Conservation (phyloP, 2,329 filamentous ascomycete species). For the Ramularia endophylla region DNA sequence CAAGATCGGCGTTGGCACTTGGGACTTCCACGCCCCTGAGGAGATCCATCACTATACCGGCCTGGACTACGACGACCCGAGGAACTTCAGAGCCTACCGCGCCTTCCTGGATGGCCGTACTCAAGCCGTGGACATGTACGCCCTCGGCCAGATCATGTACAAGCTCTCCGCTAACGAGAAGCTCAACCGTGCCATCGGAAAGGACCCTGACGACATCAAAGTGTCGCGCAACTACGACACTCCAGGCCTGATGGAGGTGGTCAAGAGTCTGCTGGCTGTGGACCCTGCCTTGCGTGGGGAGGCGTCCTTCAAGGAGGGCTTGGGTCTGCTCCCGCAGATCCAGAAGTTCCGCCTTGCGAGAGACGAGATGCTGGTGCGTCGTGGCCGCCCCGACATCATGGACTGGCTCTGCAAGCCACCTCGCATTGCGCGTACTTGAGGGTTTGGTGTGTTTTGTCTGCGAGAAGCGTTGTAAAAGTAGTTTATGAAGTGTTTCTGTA, state of each 20-base stretch:
- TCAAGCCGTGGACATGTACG: constrained; percentile 12
- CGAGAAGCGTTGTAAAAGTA: no score
- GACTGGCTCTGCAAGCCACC: no score
- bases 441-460: no score
- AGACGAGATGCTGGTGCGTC: constrained; percentile 3
- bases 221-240: constrained; percentile 8
- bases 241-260: constrained; percentile 6
- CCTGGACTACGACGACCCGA: neutral
- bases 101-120: constrained; percentile 6
- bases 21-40: constrained; percentile 6
- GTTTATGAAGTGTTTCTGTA: no score
- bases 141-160: constrained; percentile 18
- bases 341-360: constrained; percentile 9
- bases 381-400: neutral
- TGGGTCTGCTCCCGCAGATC: constrained; percentile 9
- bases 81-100: neutral
- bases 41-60: constrained; percentile 3
- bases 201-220: constrained; percentile 2
- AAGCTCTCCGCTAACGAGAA: constrained; percentile 6
- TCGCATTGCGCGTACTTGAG: no score
- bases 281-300: constrained; percentile 10
- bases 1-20: constrained; percentile 5
- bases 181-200: constrained; percentile 3
- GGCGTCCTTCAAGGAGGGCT: constrained; percentile 7
- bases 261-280: constrained; percentile 9